phyloP scores from a whole-genome alignment of 257 asterid species.

The Nicotiana attenuata region DNA sequence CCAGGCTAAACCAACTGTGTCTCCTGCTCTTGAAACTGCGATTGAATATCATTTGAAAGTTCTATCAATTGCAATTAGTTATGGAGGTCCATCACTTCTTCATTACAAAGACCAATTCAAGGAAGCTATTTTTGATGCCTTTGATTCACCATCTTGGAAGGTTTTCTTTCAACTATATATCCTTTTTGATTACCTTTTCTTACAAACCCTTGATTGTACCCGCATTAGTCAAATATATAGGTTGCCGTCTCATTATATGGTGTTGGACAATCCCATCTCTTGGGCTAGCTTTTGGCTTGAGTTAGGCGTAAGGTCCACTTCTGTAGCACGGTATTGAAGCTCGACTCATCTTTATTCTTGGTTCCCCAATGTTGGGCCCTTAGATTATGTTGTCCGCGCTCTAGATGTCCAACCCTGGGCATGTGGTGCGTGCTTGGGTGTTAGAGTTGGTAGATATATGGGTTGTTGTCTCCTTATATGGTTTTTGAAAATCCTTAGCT shows the following conservation, averaged over 20 bases:
- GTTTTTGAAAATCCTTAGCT: neutral
- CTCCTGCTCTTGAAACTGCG: constrained; percentile 91
- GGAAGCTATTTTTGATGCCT: constrained; percentile 78
- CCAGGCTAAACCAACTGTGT: constrained; percentile 64
- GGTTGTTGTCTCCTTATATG: no score
- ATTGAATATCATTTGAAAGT: constrained; percentile 91
- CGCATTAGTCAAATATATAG: neutral
- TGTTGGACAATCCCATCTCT: constrained; percentile 12
- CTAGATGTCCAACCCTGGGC: neutral
- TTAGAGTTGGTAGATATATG: neutral
- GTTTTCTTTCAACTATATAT: constrained; percentile 35
- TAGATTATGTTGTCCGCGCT: neutral
- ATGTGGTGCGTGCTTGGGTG: neutral
- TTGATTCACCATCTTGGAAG: constrained; percentile 98
- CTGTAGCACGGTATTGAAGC: neutral
- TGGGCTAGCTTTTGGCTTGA: neutral
- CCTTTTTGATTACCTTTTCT: neutral
- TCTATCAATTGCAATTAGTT: constrained; percentile 83
- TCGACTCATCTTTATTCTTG: neutral
- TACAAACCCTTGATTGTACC: neutral
- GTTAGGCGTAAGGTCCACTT: neutral
- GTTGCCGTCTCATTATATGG: neutral
- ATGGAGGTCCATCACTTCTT: constrained; percentile 87
- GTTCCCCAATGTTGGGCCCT: neutral
- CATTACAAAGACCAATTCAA: constrained; percentile 66